phyloP scores from a whole-genome alignment of 1,284 basidiomycete species.

The Marasmius fiardii region DNA sequence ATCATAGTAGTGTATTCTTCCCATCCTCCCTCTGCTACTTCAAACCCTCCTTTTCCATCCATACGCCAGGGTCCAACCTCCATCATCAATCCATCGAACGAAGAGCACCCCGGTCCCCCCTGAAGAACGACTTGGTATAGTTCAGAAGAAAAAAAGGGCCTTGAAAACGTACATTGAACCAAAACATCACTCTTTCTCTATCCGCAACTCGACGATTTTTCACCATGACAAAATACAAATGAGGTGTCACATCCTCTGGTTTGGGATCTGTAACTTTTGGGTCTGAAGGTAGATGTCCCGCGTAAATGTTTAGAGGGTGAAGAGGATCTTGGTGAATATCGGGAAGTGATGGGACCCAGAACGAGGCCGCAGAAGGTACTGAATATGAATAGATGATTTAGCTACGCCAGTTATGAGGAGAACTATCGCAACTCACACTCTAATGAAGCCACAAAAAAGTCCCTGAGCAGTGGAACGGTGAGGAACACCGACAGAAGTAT shows the following conservation, averaged over 20 bases:
- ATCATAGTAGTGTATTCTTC: conserved; percentile 98
- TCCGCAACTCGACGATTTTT: conserved; percentile 87
- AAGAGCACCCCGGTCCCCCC: conserved; percentile 96
- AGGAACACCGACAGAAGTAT: background rate
- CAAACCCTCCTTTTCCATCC: conserved; percentile 78
- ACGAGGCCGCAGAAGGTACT: conserved; percentile 81
- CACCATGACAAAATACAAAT: conserved; percentile 89
- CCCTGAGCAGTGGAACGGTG: background rate
- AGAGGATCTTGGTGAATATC: conserved; percentile 68
- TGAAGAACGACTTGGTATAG: conserved; percentile 24
- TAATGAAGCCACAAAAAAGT: background rate
- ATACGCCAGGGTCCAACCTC: conserved; percentile 92
- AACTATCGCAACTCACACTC: background rate
- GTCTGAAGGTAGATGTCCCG: conserved; percentile 81
- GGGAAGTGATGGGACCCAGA: conserved; percentile 78
- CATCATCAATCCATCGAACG: conserved; percentile 98
- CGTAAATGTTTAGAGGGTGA: conserved; percentile 75
- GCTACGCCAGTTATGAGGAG: background rate
- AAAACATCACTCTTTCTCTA: conserved; percentile 87
- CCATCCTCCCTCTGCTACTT: conserved; percentile 88
- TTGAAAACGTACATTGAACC: conserved; percentile 81
- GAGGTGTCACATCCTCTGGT: conserved; percentile 62
- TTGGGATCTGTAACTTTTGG: conserved; percentile 52
- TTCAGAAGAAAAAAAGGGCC: background rate
- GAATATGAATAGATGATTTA: background rate